Conservation (phyloP, 176 grass and related monocot genomes). For the Juncus inflexus region DNA sequence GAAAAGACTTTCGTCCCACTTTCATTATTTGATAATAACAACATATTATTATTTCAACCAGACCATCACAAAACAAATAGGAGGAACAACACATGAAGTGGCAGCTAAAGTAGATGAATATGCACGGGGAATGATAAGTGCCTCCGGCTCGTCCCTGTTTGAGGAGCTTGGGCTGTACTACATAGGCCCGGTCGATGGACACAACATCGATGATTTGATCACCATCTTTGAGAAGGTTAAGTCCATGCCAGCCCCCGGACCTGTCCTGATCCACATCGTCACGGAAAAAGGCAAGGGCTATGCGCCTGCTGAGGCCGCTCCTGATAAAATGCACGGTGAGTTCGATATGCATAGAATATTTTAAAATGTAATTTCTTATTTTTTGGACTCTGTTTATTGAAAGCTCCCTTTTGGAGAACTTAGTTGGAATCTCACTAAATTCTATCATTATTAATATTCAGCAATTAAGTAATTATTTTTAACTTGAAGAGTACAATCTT, state of each 20-base stretch:
- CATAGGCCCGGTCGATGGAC: conserved; percentile 91
- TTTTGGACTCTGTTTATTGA: not conserved
- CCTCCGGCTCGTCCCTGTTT: conserved; percentile 54
- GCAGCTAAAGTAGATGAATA: conserved; percentile 85
- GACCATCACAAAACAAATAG: conserved; percentile 81
- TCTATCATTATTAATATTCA: too few species aligned
- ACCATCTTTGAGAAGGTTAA: conserved; percentile 83
- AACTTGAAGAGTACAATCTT: too few species aligned
- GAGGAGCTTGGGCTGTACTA: conserved; percentile 97
- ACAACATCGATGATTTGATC: conserved; percentile 70
- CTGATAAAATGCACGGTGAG: conserved; percentile 86
- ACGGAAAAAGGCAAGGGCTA: conserved; percentile 95
- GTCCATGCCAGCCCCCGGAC: conserved; percentile 68
- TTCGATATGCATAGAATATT: not conserved
- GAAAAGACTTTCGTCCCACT: too few species aligned
- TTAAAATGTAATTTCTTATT: not conserved
- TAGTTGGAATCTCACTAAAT: too few species aligned
- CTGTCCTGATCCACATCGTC: conserved; percentile 77
- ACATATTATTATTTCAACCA: conserved; percentile 7
- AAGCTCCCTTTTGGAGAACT: too few species aligned
- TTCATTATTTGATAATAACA: too few species aligned
- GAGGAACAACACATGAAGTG: conserved; percentile 54
- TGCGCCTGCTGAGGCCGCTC: conserved; percentile 72
- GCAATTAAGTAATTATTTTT: too few species aligned
- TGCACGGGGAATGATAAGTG: conserved; percentile 68